Percentiles rank a stretch among this genome's conserved stretches.
These are phyloP conservation scores for Brassica juncea DNA, from an alignment of 345 rosid genomes.

Conservation along the genomic window DNA sequence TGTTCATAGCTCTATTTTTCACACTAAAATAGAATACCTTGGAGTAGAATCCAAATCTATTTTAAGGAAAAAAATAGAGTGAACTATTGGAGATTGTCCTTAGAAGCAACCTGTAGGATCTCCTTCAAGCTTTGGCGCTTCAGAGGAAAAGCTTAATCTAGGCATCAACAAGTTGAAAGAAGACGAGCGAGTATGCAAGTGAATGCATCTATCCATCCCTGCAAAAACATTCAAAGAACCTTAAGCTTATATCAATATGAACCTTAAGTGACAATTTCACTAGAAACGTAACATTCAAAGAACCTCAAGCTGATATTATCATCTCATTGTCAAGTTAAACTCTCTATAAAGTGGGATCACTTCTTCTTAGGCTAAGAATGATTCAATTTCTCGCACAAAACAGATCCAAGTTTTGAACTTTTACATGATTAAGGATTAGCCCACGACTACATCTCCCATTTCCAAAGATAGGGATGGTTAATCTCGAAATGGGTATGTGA, in stretches of 20 bases:
- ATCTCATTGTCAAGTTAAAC: neutral
- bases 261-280: neutral
- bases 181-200: constrained; percentile 5
- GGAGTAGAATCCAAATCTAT: no score
- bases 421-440: neutral
- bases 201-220: constrained; percentile 37
- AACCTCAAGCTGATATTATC: neutral
- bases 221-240: neutral
- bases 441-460: neutral
- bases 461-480: neutral
- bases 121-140: constrained; percentile 28
- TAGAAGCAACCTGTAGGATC: constrained; percentile 36
- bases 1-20: no score
- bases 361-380: neutral
- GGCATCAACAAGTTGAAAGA: constrained; percentile 26
- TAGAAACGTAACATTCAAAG: neutral
- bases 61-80: no score
- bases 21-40: no score
- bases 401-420: neutral
- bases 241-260: neutral
- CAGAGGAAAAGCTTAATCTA: constrained; percentile 43
- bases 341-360: neutral
- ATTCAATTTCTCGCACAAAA: neutral
- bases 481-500: neutral
- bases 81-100: no score